Conservation (phyloP, 352 stramenopile genomes). For the Phytophthora europaea region DNA sequence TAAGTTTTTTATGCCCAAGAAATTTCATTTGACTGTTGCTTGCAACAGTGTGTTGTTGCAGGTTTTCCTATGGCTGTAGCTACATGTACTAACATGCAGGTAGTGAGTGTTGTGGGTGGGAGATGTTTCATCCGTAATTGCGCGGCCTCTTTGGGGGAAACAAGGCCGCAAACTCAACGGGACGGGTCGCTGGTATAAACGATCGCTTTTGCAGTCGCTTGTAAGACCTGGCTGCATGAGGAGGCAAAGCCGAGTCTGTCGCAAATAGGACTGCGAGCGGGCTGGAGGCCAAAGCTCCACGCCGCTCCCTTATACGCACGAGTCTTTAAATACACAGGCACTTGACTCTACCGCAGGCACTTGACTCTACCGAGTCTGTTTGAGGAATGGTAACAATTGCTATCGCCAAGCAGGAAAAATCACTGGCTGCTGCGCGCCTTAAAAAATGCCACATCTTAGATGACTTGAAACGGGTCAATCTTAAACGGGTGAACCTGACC, state of each 20-base stretch:
- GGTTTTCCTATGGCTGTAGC: neutral
- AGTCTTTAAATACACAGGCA: neutral
- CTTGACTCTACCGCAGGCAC: too few relatives aligned
- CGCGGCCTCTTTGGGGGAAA: conserved; percentile 71
- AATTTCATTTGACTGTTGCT: neutral
- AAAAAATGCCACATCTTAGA: neutral
- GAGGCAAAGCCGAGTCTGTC: conserved; percentile 74
- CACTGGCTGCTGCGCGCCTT: conserved; percentile 24
- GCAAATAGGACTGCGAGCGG: conserved; percentile 86
- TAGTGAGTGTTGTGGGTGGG: neutral
- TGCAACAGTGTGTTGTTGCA: neutral
- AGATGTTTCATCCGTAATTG: conserved; percentile 88
- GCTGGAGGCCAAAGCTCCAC: neutral
- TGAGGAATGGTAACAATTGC: conserved; percentile 23
- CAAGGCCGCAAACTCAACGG: conserved; percentile 88
- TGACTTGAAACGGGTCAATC: too few relatives aligned
- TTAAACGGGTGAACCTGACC: neutral
- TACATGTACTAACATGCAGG: too few relatives aligned
- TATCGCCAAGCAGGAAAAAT: conserved; percentile 1
- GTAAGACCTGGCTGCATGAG: conserved; percentile 84
- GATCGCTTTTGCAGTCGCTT: conserved; percentile 86
- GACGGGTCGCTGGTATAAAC: conserved; percentile 87
- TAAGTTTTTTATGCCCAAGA: neutral
- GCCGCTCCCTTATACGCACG: conserved; percentile 15
- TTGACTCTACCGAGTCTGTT: conserved; percentile 9